Conservation (phyloP, 2,329 filamentous ascomycete genomes). For the Sarocladiaceae sp. region DNA sequence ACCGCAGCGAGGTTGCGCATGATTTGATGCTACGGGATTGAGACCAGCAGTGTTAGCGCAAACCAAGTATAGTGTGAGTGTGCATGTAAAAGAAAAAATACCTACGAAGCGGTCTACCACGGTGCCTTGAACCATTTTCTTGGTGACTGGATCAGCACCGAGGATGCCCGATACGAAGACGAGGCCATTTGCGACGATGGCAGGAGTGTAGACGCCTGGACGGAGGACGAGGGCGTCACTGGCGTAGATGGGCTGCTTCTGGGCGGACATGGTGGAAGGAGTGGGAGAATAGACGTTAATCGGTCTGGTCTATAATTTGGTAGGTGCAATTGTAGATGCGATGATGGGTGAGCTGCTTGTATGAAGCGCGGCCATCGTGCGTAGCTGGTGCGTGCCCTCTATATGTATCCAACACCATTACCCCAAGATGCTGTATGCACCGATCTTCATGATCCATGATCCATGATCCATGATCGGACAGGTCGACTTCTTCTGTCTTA, state of each 20-base stretch:
- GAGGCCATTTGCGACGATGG: background rate
- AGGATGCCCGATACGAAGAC: background rate
- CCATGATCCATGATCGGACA: too few species aligned
- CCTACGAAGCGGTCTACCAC: background rate
- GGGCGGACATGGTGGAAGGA: background rate
- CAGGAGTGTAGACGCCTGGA: background rate
- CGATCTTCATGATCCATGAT: too few species aligned
- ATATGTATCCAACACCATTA: too few species aligned
- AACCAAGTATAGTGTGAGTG: too few species aligned
- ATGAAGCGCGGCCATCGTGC: too few species aligned
- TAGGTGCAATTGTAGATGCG: background rate
- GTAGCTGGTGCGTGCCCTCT: too few species aligned
- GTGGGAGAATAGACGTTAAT: too few species aligned
- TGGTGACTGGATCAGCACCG: background rate
- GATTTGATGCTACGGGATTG: background rate
- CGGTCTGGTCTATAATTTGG: background rate
- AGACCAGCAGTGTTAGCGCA: too few species aligned
- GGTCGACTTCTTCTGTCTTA: too few species aligned
- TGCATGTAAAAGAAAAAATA: too few species aligned
- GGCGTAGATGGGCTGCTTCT: background rate
- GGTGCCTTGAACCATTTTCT: background rate
- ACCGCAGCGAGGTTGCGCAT: background rate
- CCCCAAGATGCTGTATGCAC: too few species aligned
- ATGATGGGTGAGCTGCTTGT: background rate
- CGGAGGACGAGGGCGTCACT: background rate